A percentile compares a stretch with the other conserved stretches of the same genome.
phyloP scores from a whole-genome alignment of 768 basidiomycete genomes.

The Nevesoporus exiguus region DNA sequence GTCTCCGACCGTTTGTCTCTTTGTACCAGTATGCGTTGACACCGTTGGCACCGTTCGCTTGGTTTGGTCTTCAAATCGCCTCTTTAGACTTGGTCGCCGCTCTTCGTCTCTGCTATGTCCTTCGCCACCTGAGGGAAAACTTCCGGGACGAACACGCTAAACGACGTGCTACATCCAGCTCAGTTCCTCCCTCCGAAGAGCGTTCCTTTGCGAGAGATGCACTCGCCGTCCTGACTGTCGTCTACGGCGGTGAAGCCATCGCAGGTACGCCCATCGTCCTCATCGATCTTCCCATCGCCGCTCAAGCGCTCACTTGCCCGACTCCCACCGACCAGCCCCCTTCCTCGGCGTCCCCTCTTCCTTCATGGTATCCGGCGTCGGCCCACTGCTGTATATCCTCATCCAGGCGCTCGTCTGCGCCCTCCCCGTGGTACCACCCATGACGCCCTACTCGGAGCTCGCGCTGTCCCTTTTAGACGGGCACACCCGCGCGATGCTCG shows the following conservation, averaged over 20 bases:
- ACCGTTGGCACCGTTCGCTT: conserved; percentile 64
- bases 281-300: neutral
- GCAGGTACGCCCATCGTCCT: conserved; percentile 42
- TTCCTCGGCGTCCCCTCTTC: conserved; percentile 66
- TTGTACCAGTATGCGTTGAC: conserved; percentile 51
- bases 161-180: conserved; percentile 32
- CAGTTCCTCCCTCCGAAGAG: conserved; percentile 37
- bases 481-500: conserved; percentile 71
- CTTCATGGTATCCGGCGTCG: conserved; percentile 72
- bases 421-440: conserved; percentile 51
- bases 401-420: conserved; percentile 60
- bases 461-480: conserved; percentile 75
- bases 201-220: conserved; percentile 57
- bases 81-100: conserved; percentile 67
- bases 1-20: conserved; percentile 42
- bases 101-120: conserved; percentile 62
- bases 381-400: conserved; percentile 57
- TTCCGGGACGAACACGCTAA: conserved; percentile 42
- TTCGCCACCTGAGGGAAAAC: conserved; percentile 64
- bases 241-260: conserved; percentile 77
- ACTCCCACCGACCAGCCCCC: conserved; percentile 46
- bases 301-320: neutral
- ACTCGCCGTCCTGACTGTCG: conserved; percentile 58
- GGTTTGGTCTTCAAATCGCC: conserved; percentile 57
- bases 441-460: conserved; percentile 54